A percentile compares a stretch with the other conserved stretches of the same genome.
Evolutionary conservation across 1,284 basidiomycete species (phyloP).

Genomic region (Ganoderma leucocontextum): DNA sequence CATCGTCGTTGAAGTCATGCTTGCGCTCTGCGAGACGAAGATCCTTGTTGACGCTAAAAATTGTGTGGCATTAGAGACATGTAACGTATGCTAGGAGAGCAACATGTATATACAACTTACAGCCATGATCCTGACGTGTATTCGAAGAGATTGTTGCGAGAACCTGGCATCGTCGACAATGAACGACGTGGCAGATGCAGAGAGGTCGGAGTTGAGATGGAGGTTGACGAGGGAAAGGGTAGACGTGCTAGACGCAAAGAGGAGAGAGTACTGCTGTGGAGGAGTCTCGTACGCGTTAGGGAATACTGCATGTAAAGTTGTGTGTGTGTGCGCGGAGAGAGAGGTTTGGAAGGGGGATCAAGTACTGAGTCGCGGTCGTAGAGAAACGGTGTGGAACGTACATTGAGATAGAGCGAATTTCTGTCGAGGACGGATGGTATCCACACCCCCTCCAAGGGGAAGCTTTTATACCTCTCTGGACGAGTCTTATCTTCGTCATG

Average conservation of each 20-base stretch:
- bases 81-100: conserved; percentile 30
- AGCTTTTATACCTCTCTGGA: too few species aligned
- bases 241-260: neutral
- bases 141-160: conserved; percentile 49
- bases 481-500: too few species aligned
- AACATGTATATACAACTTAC: conserved; percentile 46
- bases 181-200: neutral
- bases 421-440: too few species aligned
- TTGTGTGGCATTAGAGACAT: conserved; percentile 31
- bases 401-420: too few species aligned
- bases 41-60: conserved; percentile 49
- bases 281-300: neutral
- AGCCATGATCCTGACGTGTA: conserved; percentile 54
- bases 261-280: neutral
- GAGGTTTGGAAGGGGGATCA: neutral
- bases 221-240: neutral
- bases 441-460: too few species aligned
- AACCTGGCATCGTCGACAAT: conserved; percentile 24
- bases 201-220: neutral
- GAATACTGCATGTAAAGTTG: neutral
- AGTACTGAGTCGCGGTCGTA: too few species aligned
- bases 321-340: neutral
- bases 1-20: conserved; percentile 50
- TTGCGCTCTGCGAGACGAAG: conserved; percentile 56
- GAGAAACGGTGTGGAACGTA: too few species aligned